Evolutionary conservation across 1,139 yeast genomes (phyloP).

Genomic region (Taphrina deformans): DNA sequence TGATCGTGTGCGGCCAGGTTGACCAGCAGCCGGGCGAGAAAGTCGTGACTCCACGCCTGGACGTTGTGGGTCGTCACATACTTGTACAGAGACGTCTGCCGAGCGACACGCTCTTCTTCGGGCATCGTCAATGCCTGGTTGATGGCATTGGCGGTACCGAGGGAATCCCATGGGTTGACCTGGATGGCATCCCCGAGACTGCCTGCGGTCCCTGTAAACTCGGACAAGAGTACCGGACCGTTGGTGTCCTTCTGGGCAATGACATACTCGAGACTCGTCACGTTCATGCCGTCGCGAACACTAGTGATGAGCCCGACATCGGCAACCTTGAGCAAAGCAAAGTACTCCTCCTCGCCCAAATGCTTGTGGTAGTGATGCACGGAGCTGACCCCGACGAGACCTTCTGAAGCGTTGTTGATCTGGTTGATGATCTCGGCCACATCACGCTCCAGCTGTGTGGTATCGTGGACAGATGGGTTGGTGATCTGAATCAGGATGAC

Average conservation of each 20-base stretch:
- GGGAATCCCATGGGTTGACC: constrained; percentile 96
- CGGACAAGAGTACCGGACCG: constrained; percentile 76
- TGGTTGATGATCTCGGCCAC: constrained; percentile 74
- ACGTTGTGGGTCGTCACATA: constrained; percentile 71
- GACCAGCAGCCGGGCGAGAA: constrained; percentile 56
- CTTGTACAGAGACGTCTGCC: constrained; percentile 58
- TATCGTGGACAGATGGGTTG: constrained; percentile 63
- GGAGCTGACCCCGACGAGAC: constrained; percentile 69
- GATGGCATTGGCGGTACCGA: constrained; percentile 84
- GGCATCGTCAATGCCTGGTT: constrained; percentile 63
- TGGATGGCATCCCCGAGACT: constrained; percentile 75
- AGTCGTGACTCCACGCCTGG: constrained; percentile 75
- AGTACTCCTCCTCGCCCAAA: constrained; percentile 82
- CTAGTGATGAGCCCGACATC: constrained; percentile 87
- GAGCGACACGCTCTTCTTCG: constrained; percentile 40
- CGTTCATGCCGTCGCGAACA: constrained; percentile 94
- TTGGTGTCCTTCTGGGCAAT: constrained; percentile 74
- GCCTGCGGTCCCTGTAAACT: constrained; percentile 89
- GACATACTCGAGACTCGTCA: constrained; percentile 89
- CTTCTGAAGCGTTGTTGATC: constrained; percentile 82
- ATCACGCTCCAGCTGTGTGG: constrained; percentile 65
- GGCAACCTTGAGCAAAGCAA: constrained; percentile 83
- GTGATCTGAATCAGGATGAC: constrained; percentile 92
- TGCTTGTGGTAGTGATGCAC: constrained; percentile 91
- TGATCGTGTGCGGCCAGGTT: constrained; percentile 52